Percentiles rank a stretch among this genome's conserved stretches.
Conservation (phyloP, 768 basidiomycete species). For the Leccinum boreale region DNA sequence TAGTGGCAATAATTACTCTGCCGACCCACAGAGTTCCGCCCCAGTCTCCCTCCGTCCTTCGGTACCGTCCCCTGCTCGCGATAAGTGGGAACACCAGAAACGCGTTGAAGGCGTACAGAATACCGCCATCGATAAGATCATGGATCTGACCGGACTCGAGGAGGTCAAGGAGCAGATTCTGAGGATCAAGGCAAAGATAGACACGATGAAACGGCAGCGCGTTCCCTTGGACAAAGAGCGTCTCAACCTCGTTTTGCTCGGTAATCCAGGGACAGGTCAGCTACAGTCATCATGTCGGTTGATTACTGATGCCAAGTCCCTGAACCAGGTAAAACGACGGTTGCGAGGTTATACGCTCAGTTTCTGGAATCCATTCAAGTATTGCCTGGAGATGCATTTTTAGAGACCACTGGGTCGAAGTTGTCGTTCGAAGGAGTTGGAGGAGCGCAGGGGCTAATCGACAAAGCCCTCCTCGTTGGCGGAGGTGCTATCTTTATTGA, state of each 20-base stretch:
- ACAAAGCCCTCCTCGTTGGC: conserved; percentile 45
- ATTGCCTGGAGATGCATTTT: conserved; percentile 49
- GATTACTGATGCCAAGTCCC: background rate
- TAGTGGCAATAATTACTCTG: background rate
- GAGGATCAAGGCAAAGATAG: conserved; percentile 49
- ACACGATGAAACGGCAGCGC: conserved; percentile 48
- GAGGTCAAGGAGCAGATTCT: conserved; percentile 58
- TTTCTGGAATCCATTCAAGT: conserved; percentile 55
- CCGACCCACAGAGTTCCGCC: background rate
- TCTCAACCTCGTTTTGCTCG: conserved; percentile 59
- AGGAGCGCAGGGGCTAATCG: conserved; percentile 33
- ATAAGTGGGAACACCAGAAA: conserved; percentile 35
- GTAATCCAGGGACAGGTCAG: conserved; percentile 76
- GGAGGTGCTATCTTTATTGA: conserved; percentile 70
- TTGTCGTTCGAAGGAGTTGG: conserved; percentile 55
- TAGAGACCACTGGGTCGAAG: conserved; percentile 62
- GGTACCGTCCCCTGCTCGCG: conserved; percentile 10
- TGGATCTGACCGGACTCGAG: conserved; percentile 66
- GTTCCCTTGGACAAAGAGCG: conserved; percentile 49
- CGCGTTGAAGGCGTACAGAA: conserved; percentile 49
- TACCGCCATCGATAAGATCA: conserved; percentile 45
- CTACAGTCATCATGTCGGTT: conserved; percentile 36
- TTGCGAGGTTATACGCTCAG: conserved; percentile 57
- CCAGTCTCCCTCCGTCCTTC: conserved; percentile 2
- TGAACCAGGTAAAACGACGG: conserved; percentile 13